Conservation (phyloP, 2,329 filamentous ascomycete genomes). For the Aaosphaeria arxii region DNA sequence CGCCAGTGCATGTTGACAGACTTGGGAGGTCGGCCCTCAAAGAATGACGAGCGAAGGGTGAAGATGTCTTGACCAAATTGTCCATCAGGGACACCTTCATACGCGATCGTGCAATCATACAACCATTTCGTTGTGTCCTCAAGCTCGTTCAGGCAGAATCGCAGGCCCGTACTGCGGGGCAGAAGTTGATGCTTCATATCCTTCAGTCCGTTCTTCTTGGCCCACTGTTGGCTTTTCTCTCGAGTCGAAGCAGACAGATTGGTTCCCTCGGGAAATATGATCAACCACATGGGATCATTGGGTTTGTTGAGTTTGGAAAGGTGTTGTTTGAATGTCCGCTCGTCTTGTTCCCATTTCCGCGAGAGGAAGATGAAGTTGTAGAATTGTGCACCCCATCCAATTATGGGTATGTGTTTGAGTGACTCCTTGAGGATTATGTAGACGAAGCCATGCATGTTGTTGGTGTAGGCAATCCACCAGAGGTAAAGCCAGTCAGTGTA, state of each 20-base stretch:
- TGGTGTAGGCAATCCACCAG: slow-evolving; percentile 91
- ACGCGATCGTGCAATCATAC: slow-evolving; percentile 92
- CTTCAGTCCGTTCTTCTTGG: slow-evolving; percentile 68
- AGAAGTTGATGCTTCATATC: slow-evolving; percentile 74
- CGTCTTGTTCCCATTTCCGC: slow-evolving; percentile 82
- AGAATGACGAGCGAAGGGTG: slow-evolving; percentile 80
- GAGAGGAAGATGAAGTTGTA: slow-evolving; percentile 90
- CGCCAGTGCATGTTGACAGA: slow-evolving; percentile 98
- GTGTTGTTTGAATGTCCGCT: slow-evolving; percentile 70
- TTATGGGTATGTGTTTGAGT: slow-evolving; percentile 73
- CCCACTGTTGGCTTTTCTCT: slow-evolving; percentile 70
- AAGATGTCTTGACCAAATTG: slow-evolving; percentile 90
- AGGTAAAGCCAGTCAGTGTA: slow-evolving; percentile 92
- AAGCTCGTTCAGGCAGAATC: slow-evolving; percentile 75
- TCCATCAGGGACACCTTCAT: slow-evolving; percentile 74
- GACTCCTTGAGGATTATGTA: slow-evolving; percentile 92
- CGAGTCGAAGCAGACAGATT: slow-evolving; percentile 72
- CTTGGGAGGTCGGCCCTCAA: slow-evolving; percentile 84
- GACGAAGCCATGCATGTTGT: slow-evolving; percentile 77
- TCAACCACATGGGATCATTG: slow-evolving; percentile 81
- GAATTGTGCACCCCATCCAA: slow-evolving; percentile 80
- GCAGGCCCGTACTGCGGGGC: slow-evolving; percentile 76
- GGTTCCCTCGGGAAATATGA: slow-evolving; percentile 85
- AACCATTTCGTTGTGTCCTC: slow-evolving; percentile 74
- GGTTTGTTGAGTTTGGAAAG: slow-evolving; percentile 68